phyloP scores from a whole-genome alignment of 257 asterid species.

The Jacaranda copaia region DNA sequence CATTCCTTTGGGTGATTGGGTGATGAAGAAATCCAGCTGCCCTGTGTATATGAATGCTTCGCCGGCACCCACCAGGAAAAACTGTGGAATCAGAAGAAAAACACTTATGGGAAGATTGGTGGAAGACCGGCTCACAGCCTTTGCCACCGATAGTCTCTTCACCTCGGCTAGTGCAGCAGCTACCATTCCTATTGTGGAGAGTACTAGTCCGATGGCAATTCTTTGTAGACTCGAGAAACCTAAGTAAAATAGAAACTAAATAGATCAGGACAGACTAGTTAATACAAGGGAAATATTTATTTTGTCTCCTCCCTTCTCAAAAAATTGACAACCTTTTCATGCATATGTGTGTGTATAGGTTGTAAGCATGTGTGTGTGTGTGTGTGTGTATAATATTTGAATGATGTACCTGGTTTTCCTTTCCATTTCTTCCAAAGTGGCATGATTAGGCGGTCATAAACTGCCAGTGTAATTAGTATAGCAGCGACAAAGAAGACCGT shows the following conservation, averaged over 20 bases:
- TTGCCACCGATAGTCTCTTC: conserved; percentile 70
- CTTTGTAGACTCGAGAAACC: conserved; percentile 76
- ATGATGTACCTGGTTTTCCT: conserved; percentile 69
- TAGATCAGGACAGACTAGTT: too few species aligned
- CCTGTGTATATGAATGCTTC: conserved; percentile 96
- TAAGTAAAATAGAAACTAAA: background rate
- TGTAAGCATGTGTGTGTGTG: too few species aligned
- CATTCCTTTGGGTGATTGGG: conserved; percentile 94
- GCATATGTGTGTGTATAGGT: too few species aligned
- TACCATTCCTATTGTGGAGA: conserved; percentile 84
- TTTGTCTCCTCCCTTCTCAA: too few species aligned
- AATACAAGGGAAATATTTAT: too few species aligned
- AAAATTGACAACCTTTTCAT: too few species aligned
- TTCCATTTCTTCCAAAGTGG: conserved; percentile 85
- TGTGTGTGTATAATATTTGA: too few species aligned
- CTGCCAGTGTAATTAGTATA: conserved; percentile 66
- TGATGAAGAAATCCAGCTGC: conserved; percentile 91
- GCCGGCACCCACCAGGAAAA: conserved; percentile 82
- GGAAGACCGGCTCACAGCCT: conserved; percentile 38
- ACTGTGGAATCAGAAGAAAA: conserved; percentile 81
- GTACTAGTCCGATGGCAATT: conserved; percentile 68
- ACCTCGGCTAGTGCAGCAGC: conserved; percentile 71
- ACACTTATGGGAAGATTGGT: conserved; percentile 68
- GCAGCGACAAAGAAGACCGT: conserved; percentile 88
- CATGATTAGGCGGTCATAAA: conserved; percentile 80